Evolutionary conservation across 164 flowering plant species (phyloP), one percentile per base, ranked within the genome.

Genomic region (Warburgia ugandensis): DNA sequence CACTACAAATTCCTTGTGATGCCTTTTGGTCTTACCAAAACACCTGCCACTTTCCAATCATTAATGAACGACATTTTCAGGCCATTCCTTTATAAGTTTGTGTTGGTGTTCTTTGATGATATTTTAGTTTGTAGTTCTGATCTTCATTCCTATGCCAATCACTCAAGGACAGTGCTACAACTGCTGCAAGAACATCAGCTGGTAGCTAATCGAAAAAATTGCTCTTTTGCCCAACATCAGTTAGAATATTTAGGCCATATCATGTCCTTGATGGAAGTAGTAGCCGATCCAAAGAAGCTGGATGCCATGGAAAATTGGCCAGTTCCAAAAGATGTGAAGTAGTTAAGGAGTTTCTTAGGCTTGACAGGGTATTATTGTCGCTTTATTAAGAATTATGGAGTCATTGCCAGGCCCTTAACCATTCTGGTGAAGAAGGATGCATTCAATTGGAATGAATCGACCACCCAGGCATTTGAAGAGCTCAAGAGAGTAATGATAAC

Each of bases 1-100:
- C n/a, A n/a, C n/a, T n/a, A n/a, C n/a, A n/a, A n/a, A n/a, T n/a
- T n/a, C n/a, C n/a, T n/a, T 16, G 52, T 32, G 23, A 49, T 30
- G 52, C 25, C 52, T 5, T 49, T 49, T 32, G 52, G 52, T 9
- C 20, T 49, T 6, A 13, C 39, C 8, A 32, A 49, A 30, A 39
- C 39, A 5, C 39, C 27, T 2, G 7, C 52, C 25, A 49, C 39
- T 1, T 49, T 49, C 16, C 52, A 49, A 10, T n/a, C 32, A 1
- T 3, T 27, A 4, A 46, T 46, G 50, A 46, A 46, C n/a, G 2
- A 9, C n/a, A 29, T 11, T 14, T 26, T 23, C 20, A 4, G 4
- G 9, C 14, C 25, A 7, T 32, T 14, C 21, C 26, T 49, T 6
- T 11, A 26, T 8, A 30, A 30, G 4, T 32, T 49, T 10, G 25